Conservation (phyloP, 768 basidiomycete species). For the Paxillus ammoniavirescens region DNA sequence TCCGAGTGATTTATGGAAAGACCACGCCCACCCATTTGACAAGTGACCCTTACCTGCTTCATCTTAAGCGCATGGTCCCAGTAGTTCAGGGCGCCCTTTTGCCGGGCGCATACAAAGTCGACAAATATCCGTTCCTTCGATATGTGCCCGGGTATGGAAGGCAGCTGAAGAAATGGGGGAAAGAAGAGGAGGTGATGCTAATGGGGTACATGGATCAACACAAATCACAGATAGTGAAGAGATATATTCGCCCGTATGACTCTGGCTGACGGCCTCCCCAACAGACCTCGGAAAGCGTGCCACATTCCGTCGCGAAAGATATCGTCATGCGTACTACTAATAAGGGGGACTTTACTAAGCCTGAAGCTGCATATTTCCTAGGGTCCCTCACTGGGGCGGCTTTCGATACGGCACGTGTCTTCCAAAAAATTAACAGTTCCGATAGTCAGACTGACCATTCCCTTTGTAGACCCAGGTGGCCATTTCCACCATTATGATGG, state of each 20-base stretch:
- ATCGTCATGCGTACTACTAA: constrained; percentile 45
- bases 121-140: constrained; percentile 32
- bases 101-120: constrained; percentile 34
- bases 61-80: constrained; percentile 28
- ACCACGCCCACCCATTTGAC: constrained; percentile 14
- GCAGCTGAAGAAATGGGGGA: constrained; percentile 52
- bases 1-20: constrained; percentile 30
- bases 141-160: constrained; percentile 64
- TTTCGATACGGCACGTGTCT: constrained; percentile 44
- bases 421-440: background rate
- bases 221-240: constrained; percentile 40
- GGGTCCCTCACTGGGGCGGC: constrained; percentile 68
- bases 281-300: constrained; percentile 10
- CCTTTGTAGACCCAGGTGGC: constrained; percentile 23
- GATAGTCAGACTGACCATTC: background rate
- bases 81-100: constrained; percentile 31
- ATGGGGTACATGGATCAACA: constrained; percentile 46
- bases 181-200: constrained; percentile 51
- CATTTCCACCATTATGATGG: constrained; percentile 33
- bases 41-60: constrained; percentile 20
- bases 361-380: constrained; percentile 56
- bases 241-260: too few species aligned
- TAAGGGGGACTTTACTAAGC: constrained; percentile 47
- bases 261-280: background rate
- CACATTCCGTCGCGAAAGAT: constrained; percentile 48